Percentiles rank a stretch among this genome's conserved stretches.
These are phyloP conservation scores for Trypanosoma lewisi DNA, from an alignment of 208 protist genomes.

Conservation along the genomic window DNA sequence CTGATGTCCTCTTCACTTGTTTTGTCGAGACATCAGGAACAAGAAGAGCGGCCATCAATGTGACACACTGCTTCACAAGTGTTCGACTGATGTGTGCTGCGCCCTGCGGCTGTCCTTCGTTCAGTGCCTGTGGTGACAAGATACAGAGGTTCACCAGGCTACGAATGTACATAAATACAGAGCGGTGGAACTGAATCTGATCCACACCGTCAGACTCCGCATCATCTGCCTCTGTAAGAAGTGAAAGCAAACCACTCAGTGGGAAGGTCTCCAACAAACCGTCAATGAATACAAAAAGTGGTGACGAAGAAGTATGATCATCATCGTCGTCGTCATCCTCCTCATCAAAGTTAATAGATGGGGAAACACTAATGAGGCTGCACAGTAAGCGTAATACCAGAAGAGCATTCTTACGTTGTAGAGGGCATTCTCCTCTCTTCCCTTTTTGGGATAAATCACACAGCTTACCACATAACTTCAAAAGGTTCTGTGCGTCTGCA, in stretches of 20 bases:
- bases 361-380: conserved; percentile 41
- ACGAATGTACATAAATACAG: conserved; percentile 45
- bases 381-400: conserved; percentile 44
- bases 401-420: conserved; percentile 20
- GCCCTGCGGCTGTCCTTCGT: conserved; percentile 51
- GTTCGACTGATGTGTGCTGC: conserved; percentile 35
- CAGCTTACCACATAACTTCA: conserved; percentile 16
- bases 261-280: conserved; percentile 47
- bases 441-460: not conserved
- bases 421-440: conserved; percentile 18
- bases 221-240: conserved; percentile 38
- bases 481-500: conserved; percentile 20
- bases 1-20: not conserved
- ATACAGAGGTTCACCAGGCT: conserved; percentile 51
- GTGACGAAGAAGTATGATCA: conserved; percentile 40
- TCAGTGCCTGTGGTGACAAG: conserved; percentile 52
- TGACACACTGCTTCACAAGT: conserved; percentile 60
- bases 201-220: conserved; percentile 24
- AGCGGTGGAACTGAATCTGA: conserved; percentile 25
- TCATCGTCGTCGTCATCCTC: conserved; percentile 44
- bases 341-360: conserved; percentile 50
- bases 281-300: conserved; percentile 47
- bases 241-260: conserved; percentile 38
- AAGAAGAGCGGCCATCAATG: conserved; percentile 76
- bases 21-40: conserved; percentile 14